Base-by-base conservation (phyloP, 2,329 filamentous ascomycete species). In the Scedosporium aurantiacum region DNA sequence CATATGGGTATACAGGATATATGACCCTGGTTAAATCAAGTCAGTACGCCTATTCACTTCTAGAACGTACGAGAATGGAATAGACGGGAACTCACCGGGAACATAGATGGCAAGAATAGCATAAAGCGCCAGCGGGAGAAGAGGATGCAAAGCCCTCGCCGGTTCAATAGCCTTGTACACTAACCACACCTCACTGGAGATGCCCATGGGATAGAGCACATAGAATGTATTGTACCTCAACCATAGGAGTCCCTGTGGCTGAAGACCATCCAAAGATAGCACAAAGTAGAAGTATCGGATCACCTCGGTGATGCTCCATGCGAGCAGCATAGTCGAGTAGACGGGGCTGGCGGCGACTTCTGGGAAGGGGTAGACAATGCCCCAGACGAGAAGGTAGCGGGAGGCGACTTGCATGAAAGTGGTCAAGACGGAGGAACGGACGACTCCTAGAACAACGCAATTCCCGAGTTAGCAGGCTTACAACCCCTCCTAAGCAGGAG, bases 231-330 rank as follows among this genome's bases (percentile, higher is more conserved):
- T 96, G 75, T 97, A 92, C 68, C 91, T 81, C 74, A 95, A 77
- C 89, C 91, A 96, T 43, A 84, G 85, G 70, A 96, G 81, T 63
- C 80, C 77, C 0, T 69, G 71, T 0, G 91, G 90, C 32, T 88
- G 83, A 63, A 75, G 71, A 28, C 83, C 80, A 65, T 79, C 76
- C 37, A 94, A 82, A 67, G 84, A 85, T 68, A 91, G 80, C 41
- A 89, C 88, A 72, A 97, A 97, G 80, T 90, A 99, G 57, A 84
- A 83, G 81, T 99, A 99, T 61, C 94, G 87, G 68, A 97, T 88
- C 60, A 96, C 89, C 77, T 99, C 94, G 63, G 94, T 97, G 63
- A 90, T 74, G 65, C 85, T 88, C 93, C 94, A 97, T 37, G 94
- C 92, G 61, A 87, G 70, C 63, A 97, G 81, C 90, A 96, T 91